These are phyloP conservation scores for Russula foetens DNA, from an alignment of 768 basidiomycete genomes.

Conservation along the genomic window DNA sequence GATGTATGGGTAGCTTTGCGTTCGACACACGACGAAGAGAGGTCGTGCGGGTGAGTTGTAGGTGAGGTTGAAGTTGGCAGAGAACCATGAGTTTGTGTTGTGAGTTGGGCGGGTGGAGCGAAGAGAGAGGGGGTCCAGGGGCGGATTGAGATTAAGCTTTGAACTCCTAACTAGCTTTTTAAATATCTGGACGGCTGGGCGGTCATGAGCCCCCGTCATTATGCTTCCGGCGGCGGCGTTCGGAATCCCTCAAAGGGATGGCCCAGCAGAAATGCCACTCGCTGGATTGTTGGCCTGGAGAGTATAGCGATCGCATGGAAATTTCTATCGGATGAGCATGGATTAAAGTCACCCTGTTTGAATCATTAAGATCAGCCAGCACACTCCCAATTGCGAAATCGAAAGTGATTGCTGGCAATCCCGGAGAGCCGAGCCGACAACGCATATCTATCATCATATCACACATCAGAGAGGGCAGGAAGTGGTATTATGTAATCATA, in stretches of 20 bases:
- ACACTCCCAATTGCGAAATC: neutral
- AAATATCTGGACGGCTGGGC: neutral
- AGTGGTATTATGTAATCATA: neutral
- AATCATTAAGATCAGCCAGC: neutral
- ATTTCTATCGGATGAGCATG: neutral
- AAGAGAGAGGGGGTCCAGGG: neutral
- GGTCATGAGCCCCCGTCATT: neutral
- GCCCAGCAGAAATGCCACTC: neutral
- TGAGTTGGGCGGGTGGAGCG: neutral
- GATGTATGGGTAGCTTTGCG: conserved; percentile 3
- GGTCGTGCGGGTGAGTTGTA: conserved; percentile 12
- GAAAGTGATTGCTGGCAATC: conserved; percentile 1
- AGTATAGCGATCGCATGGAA: neutral
- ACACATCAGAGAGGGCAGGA: neutral
- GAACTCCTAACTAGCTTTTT: conserved; percentile 3
- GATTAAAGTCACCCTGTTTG: neutral
- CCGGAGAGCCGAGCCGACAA: neutral
- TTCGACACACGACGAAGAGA: conserved; percentile 16
- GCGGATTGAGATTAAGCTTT: neutral
- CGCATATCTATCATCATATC: too few relatives aligned
- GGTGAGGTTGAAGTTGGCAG: conserved; percentile 12
- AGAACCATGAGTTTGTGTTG: conserved; percentile 9
- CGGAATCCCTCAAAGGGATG: neutral
- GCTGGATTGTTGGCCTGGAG: neutral
- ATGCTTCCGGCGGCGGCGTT: conserved; percentile 3